A percentile compares a stretch with the other conserved stretches of the same genome.
phyloP scores from a whole-genome alignment of 192 early-diverging fungal genomes.

The Backusella sp. region DNA sequence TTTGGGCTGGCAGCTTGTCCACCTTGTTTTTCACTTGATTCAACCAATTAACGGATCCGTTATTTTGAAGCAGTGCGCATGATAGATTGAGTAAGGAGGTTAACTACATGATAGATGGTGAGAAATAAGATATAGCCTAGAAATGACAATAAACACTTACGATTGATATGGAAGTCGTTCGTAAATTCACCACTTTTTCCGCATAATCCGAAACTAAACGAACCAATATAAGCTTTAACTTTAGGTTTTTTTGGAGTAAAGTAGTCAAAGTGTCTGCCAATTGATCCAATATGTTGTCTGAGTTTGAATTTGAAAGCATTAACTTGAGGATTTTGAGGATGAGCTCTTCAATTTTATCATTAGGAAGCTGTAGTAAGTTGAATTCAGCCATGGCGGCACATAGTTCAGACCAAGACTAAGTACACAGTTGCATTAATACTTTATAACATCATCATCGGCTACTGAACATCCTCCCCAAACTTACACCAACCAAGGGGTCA shows the following conservation, averaged over 20 bases:
- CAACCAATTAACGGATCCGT: neutral
- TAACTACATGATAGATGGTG: neutral
- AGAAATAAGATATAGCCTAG: neutral
- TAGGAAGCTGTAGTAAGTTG: neutral
- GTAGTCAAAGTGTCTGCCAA: neutral
- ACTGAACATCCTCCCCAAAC: neutral
- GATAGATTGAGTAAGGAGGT: neutral
- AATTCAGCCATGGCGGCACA: neutral
- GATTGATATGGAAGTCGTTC: neutral
- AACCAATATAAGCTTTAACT: neutral
- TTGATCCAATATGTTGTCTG: neutral
- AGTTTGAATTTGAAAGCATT: neutral
- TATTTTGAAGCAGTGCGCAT: neutral
- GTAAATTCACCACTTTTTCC: neutral
- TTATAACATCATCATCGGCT: no score
- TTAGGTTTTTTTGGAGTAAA: neutral
- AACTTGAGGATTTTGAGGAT: neutral
- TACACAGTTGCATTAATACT: neutral
- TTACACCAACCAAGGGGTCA: neutral
- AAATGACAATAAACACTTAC: neutral
- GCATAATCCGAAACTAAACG: neutral
- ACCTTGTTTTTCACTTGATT: neutral
- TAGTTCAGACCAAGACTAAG: neutral
- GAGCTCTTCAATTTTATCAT: neutral
- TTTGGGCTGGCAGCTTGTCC: neutral